Conservation (phyloP, 768 basidiomycete genomes). For the Boletus subparvulus region DNA sequence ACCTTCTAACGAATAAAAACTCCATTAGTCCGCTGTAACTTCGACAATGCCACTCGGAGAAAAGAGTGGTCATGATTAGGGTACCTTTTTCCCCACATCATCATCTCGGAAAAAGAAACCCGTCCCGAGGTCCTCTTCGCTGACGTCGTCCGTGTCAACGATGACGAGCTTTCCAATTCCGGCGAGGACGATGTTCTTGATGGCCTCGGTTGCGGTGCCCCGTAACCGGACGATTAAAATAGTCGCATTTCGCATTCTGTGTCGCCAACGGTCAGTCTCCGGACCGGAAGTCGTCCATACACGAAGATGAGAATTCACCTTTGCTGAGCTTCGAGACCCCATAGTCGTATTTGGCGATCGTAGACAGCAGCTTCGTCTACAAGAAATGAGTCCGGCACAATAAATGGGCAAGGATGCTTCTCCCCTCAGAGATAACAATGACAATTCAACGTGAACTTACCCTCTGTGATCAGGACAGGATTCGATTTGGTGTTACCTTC, state of each 20-base stretch:
- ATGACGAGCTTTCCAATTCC: constrained; percentile 91
- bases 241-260: constrained; percentile 91
- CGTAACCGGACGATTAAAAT: constrained; percentile 78
- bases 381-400: neutral
- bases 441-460: constrained; percentile 38
- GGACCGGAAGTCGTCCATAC: neutral
- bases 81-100: constrained; percentile 87
- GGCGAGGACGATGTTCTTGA: constrained; percentile 97
- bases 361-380: constrained; percentile 79
- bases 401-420: neutral
- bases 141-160: constrained; percentile 73
- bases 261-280: constrained; percentile 7
- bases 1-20: constrained; percentile 59
- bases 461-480: constrained; percentile 63
- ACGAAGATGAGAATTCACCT: constrained; percentile 46
- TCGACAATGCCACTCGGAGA: constrained; percentile 38
- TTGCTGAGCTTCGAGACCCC: constrained; percentile 98
- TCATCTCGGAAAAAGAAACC: constrained; percentile 94
- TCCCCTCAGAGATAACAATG: neutral
- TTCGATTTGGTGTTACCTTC: constrained; percentile 35
- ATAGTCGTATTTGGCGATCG: constrained; percentile 94
- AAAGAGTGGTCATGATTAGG: constrained; percentile 5
- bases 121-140: constrained; percentile 83
- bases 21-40: constrained; percentile 36
- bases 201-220: constrained; percentile 87